Evolutionary conservation across 306 rosid species (phyloP), one percentile per base, ranked within the genome.

Genomic region (Phaseolus lunatus): DNA sequence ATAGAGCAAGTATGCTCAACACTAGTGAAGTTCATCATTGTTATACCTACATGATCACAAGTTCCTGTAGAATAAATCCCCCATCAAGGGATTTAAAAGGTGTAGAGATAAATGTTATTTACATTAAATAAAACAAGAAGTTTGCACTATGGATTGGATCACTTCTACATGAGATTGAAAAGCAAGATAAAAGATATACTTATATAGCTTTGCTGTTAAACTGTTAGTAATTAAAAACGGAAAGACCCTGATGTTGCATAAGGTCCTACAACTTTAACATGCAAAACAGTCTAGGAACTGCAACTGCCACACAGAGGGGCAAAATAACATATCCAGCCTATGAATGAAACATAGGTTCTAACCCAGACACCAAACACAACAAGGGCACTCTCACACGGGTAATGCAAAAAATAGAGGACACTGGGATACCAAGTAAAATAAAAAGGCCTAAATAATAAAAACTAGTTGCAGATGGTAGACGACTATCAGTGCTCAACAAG

Each of bases 81-180:
- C 5, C 41, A 22, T 39, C 3, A 1, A 61, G 22, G 59, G n/a
- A 59, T 58, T 66, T 67, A 52, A 67, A 45, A 19, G 9, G 27
- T 73, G 19, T 54, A 73, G 20, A 33, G 48, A 26, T 45, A 23
- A 22, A 44, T 65, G 31, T 26, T 49, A 58, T 37, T 26, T 73
- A 27, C 27, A 66, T 72, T 49, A 45, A 2, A 43, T 14, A n/a
- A 61, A 73, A 29, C 50, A 41, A 72, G 58, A 41, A 72, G 58
- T 61, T 37, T 37, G 43, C 43, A 37, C 9, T 37, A 37, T 37
- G 11, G 43, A 37, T 35, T 35, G 9, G 41, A 37, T 0, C 10
- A 37, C 9, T 37, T 37, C 43, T 37, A 9, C 11, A 37, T 37
- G 43, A 37, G 12, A 37, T 8, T 37, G 43, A 2, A 37, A 37